Base-by-base conservation (phyloP, 2,329 filamentous ascomycete genomes). In the Ceratocystis diversiconidia region DNA sequence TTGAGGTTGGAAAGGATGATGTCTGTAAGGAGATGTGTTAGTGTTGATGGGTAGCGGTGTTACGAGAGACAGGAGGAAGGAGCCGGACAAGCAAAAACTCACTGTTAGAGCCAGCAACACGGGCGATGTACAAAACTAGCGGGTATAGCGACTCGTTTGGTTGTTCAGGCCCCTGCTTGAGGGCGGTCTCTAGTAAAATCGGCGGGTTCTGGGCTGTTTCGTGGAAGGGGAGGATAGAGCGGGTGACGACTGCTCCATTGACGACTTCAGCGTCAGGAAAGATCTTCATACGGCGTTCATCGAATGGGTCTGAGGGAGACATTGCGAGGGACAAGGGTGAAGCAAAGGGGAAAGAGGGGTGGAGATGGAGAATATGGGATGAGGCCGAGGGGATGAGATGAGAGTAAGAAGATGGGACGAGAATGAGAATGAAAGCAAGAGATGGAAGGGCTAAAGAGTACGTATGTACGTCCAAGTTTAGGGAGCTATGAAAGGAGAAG, bases 51-150 rank as follows among this genome's bases (percentile, higher is more conserved):
- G n/a, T 12, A 25, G 50, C 5, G 50, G 19, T 7, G 19, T 15
- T 6, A 22, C 7, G 19, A 28, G 22, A 25, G 5, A 25, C 12
- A 15, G 5, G 50, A 15, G 50, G 6, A 55, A 17, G 44, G 19
- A 19, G 12, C 17, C 2, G 44, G 44, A 48, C 5, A n/a, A 48
- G 44, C 44, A 6, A 8, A 17, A 36, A 73, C 77, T 69, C 79
- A 92, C 90, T 90, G 85, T 86, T 85, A 69, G 89, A 95, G 25
- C 92, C 92, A 0, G 94, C 94, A 0, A 99, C 92, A 70, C 92
- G 81, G 44, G 92, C 90, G 70, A 99, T 95, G 76, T 99, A 99
- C 50, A 99, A 82, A 1, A 86, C 85, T 62, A 97, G 75, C 3
- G 90, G 85, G 62, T 90, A 84, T 69, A 86, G 82, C 69, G 79